Percentiles rank a stretch among this genome's conserved stretches.
Conservation (phyloP, 495 filamentous ascomycete genomes). For the Podospora bellae-mahoneyi region DNA sequence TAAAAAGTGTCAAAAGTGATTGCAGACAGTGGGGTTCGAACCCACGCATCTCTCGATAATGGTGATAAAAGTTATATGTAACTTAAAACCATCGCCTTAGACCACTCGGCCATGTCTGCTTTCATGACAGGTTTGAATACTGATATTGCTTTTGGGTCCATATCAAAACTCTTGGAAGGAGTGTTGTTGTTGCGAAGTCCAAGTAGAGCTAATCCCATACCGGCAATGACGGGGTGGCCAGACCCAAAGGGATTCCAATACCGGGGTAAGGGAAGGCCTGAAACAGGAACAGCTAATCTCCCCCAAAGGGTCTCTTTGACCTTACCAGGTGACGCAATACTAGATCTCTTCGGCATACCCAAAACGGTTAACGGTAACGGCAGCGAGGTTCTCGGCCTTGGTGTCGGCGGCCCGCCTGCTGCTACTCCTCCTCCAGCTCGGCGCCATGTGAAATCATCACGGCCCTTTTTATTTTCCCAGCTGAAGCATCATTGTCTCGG, state of each 20-base stretch:
- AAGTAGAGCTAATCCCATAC: neutral
- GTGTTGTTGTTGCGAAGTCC: neutral
- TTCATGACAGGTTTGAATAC: neutral
- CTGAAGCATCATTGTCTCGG: neutral
- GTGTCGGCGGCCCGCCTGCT: neutral
- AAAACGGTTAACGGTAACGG: neutral
- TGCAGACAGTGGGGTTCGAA: neutral
- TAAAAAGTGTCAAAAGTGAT: neutral
- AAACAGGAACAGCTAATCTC: neutral
- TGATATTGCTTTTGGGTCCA: neutral
- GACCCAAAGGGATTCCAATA: neutral
- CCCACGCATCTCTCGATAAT: neutral
- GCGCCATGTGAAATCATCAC: neutral
- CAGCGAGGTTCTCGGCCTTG: neutral
- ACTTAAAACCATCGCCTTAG: neutral
- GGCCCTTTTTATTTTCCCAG: neutral
- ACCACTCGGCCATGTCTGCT: neutral
- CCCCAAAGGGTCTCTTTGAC: neutral
- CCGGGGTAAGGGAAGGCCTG: neutral
- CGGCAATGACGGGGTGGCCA: neutral
- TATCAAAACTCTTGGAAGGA: neutral
- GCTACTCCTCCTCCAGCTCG: neutral
- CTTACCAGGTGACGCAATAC: neutral
- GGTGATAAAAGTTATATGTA: neutral
- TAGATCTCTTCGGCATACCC: neutral